phyloP scores from a whole-genome alignment of 768 basidiomycete genomes.

The Hygrophoropsis aurantiaca region DNA sequence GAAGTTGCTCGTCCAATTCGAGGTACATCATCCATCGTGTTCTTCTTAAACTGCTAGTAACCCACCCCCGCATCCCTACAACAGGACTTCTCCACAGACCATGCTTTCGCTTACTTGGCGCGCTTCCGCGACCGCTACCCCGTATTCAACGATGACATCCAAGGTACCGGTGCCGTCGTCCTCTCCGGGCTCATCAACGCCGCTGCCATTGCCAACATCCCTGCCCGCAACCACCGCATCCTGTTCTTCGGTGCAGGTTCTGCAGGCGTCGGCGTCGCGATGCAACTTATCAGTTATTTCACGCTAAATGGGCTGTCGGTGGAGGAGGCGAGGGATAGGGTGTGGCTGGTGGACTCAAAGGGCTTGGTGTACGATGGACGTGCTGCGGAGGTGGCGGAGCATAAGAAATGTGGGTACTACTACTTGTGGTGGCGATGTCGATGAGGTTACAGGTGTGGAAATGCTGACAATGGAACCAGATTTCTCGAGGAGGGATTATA shows the following conservation, averaged over 20 bases:
- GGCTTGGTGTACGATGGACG: constrained; percentile 80
- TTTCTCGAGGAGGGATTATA: constrained; percentile 82
- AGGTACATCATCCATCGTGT: constrained; percentile 39
- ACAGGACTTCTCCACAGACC: constrained; percentile 89
- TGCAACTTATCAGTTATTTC: constrained; percentile 88
- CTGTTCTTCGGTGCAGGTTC: constrained; percentile 93
- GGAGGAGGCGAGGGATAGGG: constrained; percentile 72
- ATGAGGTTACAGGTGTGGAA: too few relatives aligned
- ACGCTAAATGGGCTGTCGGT: constrained; percentile 72
- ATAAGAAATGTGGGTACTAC: constrained; percentile 73
- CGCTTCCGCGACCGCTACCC: constrained; percentile 74
- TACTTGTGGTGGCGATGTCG: constrained; percentile 2
- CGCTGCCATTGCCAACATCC: constrained; percentile 66
- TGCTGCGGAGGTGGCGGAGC: constrained; percentile 64
- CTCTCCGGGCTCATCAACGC: constrained; percentile 90
- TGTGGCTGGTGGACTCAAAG: constrained; percentile 86
- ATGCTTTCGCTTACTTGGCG: constrained; percentile 84
- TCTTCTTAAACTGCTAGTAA: too few relatives aligned
- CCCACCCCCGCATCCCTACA: neutral
- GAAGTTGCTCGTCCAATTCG: constrained; percentile 83
- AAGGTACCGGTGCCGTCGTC: constrained; percentile 89
- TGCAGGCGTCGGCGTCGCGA: constrained; percentile 90
- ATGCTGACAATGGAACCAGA: constrained; percentile 38
- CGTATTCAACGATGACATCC: constrained; percentile 90
- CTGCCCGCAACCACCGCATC: constrained; percentile 75